Percentiles rank a stretch among this genome's conserved stretches.
Conservation (phyloP, 23 red algal species). For the Pyropia yezoensis region DNA sequence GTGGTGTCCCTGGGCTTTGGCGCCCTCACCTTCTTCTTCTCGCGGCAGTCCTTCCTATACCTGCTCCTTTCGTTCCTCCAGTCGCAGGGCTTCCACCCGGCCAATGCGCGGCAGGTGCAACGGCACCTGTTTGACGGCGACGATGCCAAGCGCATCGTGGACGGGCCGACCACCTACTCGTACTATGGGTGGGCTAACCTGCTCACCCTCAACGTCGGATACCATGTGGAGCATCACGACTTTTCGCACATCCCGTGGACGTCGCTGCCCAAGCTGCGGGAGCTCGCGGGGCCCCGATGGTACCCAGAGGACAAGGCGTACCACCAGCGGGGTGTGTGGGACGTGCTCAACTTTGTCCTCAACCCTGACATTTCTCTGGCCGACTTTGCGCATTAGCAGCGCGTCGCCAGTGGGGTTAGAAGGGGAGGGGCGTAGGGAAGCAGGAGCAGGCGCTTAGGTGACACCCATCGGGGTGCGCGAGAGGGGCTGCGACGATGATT, state of each 20-base stretch:
- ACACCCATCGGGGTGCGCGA: too few species aligned
- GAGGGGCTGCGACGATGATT: too few species aligned
- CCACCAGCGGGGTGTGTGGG: slow-evolving; percentile 1
- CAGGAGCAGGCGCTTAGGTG: too few species aligned
- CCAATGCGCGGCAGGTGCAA: slow-evolving; percentile 27
- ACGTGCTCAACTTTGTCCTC: slow-evolving; percentile 29
- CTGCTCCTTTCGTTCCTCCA: slow-evolving; percentile 15
- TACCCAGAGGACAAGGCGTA: slow-evolving; percentile 14
- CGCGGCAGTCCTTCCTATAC: background rate
- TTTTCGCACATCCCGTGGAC: slow-evolving; percentile 63
- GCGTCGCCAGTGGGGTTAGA: too few species aligned
- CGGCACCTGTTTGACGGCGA: slow-evolving; percentile 22
- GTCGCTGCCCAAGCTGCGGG: slow-evolving; percentile 36
- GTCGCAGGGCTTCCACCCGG: slow-evolving; percentile 28
- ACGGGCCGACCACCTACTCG: slow-evolving; percentile 38
- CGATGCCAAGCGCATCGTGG: slow-evolving; percentile 6
- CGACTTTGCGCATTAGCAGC: slow-evolving; percentile 17
- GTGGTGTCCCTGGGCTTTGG: slow-evolving; percentile 10
- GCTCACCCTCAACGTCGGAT: slow-evolving; percentile 58
- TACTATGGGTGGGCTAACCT: slow-evolving; percentile 70
- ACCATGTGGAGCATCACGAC: slow-evolving; percentile 75
- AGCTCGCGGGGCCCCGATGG: slow-evolving; percentile 10
- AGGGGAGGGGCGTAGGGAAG: too few species aligned
- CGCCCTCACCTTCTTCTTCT: background rate
- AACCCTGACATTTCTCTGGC: slow-evolving; percentile 29